Percentiles rank a stretch among this genome's conserved stretches.
Evolutionary conservation across 768 basidiomycete genomes (phyloP).

Genomic region (Hortiboletus campestris): DNA sequence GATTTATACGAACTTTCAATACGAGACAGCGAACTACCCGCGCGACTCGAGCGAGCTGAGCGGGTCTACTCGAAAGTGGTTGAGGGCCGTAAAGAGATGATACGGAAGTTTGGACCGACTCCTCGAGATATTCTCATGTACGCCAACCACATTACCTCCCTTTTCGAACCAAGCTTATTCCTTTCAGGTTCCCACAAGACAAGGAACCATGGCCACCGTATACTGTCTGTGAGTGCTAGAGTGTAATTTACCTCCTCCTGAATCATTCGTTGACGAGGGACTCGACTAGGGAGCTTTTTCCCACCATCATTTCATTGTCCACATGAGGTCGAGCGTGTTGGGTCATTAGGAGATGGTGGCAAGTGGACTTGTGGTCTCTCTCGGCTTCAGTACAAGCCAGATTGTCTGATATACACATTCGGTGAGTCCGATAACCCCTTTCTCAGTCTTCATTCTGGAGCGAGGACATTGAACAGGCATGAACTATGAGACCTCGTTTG

Average conservation of each 20-base stretch:
- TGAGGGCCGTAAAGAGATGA: constrained; percentile 43
- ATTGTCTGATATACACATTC: constrained; percentile 62
- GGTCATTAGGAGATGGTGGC: constrained; percentile 61
- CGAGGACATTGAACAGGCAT: constrained; percentile 33
- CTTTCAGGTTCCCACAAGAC: constrained; percentile 51
- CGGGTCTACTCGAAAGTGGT: constrained; percentile 46
- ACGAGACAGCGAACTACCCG: constrained; percentile 37
- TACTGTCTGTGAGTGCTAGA: constrained; percentile 47
- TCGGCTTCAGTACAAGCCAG: constrained; percentile 47
- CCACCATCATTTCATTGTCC: constrained; percentile 44
- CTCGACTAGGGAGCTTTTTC: constrained; percentile 44
- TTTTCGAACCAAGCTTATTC: not conserved
- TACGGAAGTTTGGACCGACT: constrained; percentile 53
- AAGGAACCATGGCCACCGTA: constrained; percentile 55
- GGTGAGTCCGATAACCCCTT: constrained; percentile 34
- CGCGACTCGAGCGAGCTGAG: constrained; percentile 43
- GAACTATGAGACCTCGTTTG: constrained; percentile 64
- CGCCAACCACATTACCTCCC: constrained; percentile 2
- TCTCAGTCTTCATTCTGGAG: not conserved
- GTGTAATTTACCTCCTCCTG: not conserved
- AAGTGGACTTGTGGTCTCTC: constrained; percentile 71
- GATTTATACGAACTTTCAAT: constrained; percentile 23
- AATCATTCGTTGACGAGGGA: constrained; percentile 1
- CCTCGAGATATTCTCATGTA: constrained; percentile 46
- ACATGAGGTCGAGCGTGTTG: constrained; percentile 42